Conservation (phyloP, 2,329 filamentous ascomycete species). For the Colletotrichum echinochloae region DNA sequence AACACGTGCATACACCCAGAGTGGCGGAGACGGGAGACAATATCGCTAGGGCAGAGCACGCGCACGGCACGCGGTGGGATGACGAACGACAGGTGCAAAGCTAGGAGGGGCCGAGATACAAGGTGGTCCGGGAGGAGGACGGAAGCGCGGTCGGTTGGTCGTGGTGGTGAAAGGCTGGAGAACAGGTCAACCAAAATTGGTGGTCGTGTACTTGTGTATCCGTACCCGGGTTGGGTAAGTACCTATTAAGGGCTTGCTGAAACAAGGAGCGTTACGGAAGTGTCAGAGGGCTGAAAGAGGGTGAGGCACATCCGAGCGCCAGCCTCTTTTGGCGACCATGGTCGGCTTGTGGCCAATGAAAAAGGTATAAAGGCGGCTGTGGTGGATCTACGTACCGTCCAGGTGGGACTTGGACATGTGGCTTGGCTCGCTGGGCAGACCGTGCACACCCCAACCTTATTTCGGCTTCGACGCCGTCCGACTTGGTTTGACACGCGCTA, state of each 20-base stretch:
- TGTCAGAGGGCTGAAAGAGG: slow-evolving; percentile 46
- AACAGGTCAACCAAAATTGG: too few relatives aligned
- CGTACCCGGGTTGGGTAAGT: too few relatives aligned
- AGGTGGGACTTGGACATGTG: slow-evolving; percentile 37
- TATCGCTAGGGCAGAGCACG: slow-evolving; percentile 14
- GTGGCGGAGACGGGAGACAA: slow-evolving; percentile 12
- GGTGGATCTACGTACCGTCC: background rate
- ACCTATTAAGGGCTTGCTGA: slow-evolving; percentile 40
- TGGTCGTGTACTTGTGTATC: too few relatives aligned
- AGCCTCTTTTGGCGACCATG: slow-evolving; percentile 6
- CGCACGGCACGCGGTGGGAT: background rate
- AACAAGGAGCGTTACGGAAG: slow-evolving; percentile 49
- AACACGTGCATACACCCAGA: background rate
- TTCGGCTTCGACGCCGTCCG: slow-evolving; percentile 50
- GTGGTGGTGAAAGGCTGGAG: background rate
- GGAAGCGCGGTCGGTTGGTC: background rate
- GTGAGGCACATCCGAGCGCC: slow-evolving; percentile 47
- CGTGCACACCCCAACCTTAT: slow-evolving; percentile 48
- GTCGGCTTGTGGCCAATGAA: slow-evolving; percentile 1
- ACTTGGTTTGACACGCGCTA: slow-evolving; percentile 39
- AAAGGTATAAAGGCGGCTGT: background rate
- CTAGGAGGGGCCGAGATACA: background rate
- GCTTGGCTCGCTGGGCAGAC: slow-evolving; percentile 3
- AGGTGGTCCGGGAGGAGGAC: slow-evolving; percentile 16
- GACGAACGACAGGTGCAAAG: slow-evolving; percentile 18